A percentile compares a stretch with the other conserved stretches of the same genome.
These are phyloP conservation scores for Scenedesmus sp. DNA, from an alignment of 163 green algal genomes.

Conservation along the genomic window DNA sequence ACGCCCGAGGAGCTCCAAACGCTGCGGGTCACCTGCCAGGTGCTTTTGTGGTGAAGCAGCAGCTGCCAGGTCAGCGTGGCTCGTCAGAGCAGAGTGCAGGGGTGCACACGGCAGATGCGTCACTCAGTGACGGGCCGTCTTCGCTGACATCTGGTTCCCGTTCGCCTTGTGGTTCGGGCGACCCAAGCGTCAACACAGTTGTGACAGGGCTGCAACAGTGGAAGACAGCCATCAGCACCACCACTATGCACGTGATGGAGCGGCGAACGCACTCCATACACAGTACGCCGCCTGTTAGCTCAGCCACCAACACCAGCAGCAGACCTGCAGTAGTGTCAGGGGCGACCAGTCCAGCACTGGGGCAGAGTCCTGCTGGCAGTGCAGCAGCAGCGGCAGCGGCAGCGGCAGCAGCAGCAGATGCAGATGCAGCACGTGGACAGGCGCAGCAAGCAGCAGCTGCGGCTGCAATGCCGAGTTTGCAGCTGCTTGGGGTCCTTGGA, in stretches of 20 bases:
- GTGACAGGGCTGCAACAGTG: constrained; percentile 21
- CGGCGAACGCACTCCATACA: background rate
- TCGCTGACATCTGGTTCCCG: background rate
- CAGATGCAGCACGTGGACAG: background rate
- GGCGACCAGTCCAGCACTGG: background rate
- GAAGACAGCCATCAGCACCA: constrained; percentile 35
- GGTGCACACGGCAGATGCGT: background rate
- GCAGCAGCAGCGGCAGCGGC: background rate
- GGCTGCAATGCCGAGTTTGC: constrained; percentile 57
- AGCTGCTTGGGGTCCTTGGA: constrained; percentile 52
- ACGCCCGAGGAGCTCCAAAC: background rate
- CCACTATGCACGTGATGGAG: constrained; percentile 40
- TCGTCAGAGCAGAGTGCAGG: background rate
- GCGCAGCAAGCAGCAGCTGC: constrained; percentile 55
- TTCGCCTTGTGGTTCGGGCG: background rate
- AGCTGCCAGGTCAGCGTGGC: background rate
- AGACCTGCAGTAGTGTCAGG: background rate
- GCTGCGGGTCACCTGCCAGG: background rate
- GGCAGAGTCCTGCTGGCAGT: background rate
- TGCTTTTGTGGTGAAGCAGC: no score
- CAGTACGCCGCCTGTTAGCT: background rate
- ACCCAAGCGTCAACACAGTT: background rate
- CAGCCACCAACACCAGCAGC: background rate
- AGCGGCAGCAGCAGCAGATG: background rate
- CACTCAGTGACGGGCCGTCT: background rate